These are phyloP conservation scores for Calocybe indica DNA, from an alignment of 768 basidiomycete species.

Conservation along the genomic window DNA sequence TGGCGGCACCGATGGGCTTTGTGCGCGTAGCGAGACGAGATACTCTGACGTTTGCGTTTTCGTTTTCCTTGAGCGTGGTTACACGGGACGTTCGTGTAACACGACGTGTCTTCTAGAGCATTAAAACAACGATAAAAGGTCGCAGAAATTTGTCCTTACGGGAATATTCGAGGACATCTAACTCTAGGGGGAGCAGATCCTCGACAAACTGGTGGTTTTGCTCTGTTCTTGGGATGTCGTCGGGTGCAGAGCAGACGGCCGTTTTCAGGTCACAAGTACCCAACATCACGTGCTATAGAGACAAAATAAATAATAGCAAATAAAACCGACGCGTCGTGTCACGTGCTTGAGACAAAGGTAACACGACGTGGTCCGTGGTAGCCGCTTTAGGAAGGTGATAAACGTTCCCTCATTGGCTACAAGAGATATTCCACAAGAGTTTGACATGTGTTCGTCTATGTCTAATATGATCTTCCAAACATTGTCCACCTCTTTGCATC, in stretches of 20 bases:
- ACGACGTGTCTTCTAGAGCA: conserved; percentile 56
- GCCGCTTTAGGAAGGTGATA: no score
- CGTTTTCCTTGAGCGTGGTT: conserved; percentile 56
- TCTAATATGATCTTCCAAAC: conserved; percentile 52
- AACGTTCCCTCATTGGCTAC: no score
- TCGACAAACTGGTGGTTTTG: conserved; percentile 8
- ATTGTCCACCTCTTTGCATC: conserved; percentile 95
- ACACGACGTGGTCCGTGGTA: no score
- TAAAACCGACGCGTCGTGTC: conserved; percentile 29
- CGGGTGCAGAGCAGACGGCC: conserved; percentile 12
- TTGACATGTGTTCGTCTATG: not conserved
- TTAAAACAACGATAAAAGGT: conserved; percentile 8
- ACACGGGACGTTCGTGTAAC: conserved; percentile 46
- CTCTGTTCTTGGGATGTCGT: conserved; percentile 17
- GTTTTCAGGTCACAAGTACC: conserved; percentile 20
- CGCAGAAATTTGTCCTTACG: conserved; percentile 21
- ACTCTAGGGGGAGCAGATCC: conserved; percentile 13
- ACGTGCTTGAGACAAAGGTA: conserved; percentile 19
- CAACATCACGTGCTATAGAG: conserved; percentile 36
- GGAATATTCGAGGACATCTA: conserved; percentile 45
- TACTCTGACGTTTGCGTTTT: conserved; percentile 68
- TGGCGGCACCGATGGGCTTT: conserved; percentile 38
- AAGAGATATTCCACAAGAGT: no score
- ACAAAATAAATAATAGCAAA: conserved; percentile 20
- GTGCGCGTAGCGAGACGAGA: conserved; percentile 55